These are phyloP conservation scores for Solanum virginianum DNA, from an alignment of 257 asterid species.

Conservation along the genomic window DNA sequence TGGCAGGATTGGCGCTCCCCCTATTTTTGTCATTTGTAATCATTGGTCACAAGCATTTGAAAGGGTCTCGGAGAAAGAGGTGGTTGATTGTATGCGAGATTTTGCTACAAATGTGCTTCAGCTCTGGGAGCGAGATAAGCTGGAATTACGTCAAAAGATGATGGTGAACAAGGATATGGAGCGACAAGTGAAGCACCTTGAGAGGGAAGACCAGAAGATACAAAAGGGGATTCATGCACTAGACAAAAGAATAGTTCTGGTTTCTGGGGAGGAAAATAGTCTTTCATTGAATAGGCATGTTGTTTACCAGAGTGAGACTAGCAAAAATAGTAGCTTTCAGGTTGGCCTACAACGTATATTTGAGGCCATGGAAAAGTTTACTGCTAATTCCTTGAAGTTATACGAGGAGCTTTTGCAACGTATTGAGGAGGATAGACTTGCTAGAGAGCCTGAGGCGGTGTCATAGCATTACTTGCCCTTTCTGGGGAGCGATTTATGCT, in stretches of 20 bases:
- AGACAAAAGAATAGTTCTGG: constrained; percentile 53
- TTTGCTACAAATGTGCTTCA: constrained; percentile 60
- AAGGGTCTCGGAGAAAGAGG: constrained; percentile 73
- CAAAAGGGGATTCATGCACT: constrained; percentile 80
- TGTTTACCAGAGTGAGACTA: constrained; percentile 74
- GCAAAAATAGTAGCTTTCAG: constrained; percentile 58
- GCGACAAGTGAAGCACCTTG: constrained; percentile 67
- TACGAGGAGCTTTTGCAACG: constrained; percentile 73
- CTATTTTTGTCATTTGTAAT: constrained; percentile 60
- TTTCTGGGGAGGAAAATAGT: constrained; percentile 32
- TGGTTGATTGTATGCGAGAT: constrained; percentile 60
- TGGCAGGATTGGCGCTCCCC: constrained; percentile 89
- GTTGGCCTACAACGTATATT: constrained; percentile 60
- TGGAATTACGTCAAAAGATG: constrained; percentile 60
- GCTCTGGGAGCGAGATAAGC: constrained; percentile 74
- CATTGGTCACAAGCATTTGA: constrained; percentile 88
- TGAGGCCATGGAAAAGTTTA: constrained; percentile 83
- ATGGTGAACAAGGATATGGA: constrained; percentile 54
- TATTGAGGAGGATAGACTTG: constrained; percentile 60
- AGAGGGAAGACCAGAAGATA: constrained; percentile 78
- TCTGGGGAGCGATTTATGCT: neutral
- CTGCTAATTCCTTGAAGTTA: constrained; percentile 46
- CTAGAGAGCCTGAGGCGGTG: constrained; percentile 24
- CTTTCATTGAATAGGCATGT: constrained; percentile 46
- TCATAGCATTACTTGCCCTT: constrained; percentile 12